Conservation (phyloP, 768 basidiomycete species). For the Tulasnella sp. region DNA sequence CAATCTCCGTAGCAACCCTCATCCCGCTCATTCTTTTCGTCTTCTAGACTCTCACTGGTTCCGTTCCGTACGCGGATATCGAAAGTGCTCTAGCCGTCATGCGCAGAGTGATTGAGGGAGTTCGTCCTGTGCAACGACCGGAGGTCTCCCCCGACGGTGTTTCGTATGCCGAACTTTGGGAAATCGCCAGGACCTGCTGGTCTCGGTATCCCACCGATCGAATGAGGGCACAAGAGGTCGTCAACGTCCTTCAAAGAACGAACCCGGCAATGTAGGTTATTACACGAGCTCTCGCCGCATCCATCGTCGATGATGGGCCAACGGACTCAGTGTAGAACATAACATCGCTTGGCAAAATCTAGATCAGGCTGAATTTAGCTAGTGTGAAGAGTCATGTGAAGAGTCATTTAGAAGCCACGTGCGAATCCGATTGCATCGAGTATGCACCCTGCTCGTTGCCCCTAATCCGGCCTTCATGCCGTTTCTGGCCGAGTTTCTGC, state of each 20-base stretch:
- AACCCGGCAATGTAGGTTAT: background rate
- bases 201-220: constrained; percentile 5
- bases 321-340: no score
- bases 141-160: constrained; percentile 3
- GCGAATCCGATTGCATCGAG: no score
- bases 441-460: no score
- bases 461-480: no score
- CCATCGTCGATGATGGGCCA: no score
- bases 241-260: background rate
- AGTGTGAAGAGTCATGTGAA: no score
- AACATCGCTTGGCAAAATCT: no score
- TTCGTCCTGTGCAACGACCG: background rate
- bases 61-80: background rate
- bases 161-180: constrained; percentile 3
- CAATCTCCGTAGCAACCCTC: background rate
- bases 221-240: constrained; percentile 4
- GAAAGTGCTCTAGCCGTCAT: background rate
- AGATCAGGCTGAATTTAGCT: no score
- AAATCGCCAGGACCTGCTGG: constrained; percentile 2
- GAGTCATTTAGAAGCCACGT: no score
- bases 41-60: background rate
- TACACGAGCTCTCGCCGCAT: background rate
- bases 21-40: background rate
- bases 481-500: no score
- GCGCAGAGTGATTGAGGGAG: background rate